Conservation (phyloP, 1,284 basidiomycete genomes). For the Agaricales sp. region DNA sequence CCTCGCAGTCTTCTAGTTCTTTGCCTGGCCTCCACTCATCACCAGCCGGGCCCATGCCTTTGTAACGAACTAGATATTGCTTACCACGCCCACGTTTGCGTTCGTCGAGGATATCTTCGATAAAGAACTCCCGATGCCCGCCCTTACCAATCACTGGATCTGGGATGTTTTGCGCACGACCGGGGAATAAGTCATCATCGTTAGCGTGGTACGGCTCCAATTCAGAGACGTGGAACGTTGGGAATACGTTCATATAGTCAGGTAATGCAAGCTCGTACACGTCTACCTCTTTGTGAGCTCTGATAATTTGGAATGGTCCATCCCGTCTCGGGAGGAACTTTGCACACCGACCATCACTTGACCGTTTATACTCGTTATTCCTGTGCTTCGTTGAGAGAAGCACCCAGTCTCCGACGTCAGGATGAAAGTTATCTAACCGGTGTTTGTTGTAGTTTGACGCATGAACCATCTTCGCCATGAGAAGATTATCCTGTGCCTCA, state of each 20-base stretch:
- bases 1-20: not conserved
- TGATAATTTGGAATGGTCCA: conserved; percentile 19
- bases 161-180: not conserved
- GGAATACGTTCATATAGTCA: conserved; percentile 8
- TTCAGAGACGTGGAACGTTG: conserved; percentile 12
- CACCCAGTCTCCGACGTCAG: conserved; percentile 18
- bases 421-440: conserved; percentile 7
- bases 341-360: conserved; percentile 17
- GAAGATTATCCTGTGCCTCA: conserved; percentile 19
- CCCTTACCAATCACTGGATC: not conserved
- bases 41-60: not conserved
- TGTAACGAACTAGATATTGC: not conserved
- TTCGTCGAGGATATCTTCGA: not conserved
- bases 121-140: not conserved
- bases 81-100: not conserved
- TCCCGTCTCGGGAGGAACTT: conserved; percentile 25
- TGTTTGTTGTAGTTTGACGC: conserved; percentile 18
- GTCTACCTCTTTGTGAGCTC: conserved; percentile 10
- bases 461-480: conserved; percentile 18
- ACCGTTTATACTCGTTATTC: conserved; percentile 15
- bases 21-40: not conserved
- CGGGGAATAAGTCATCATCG: conserved; percentile 1
- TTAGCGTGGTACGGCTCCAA: conserved; percentile 8
- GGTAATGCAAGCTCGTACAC: conserved; percentile 11
- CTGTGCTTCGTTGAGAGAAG: conserved; percentile 18